A percentile compares a stretch with the other conserved stretches of the same genome.
These are phyloP conservation scores for Candida argentea DNA, from an alignment of 805 yeast genomes.

Conservation along the genomic window DNA sequence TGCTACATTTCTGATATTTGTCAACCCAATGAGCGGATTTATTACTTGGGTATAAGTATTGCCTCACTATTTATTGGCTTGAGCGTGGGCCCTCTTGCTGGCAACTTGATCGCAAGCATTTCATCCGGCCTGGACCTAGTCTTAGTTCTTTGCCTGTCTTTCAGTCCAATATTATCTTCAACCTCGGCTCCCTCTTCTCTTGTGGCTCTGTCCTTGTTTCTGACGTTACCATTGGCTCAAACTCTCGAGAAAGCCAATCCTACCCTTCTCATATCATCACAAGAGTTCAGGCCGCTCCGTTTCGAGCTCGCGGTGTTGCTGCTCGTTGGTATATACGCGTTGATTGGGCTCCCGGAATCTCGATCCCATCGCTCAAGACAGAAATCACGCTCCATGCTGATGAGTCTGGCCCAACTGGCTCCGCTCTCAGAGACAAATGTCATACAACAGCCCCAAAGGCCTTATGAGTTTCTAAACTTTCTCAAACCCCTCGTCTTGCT, in stretches of 20 bases:
- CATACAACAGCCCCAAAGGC: neutral
- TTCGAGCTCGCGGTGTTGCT: constrained; percentile 25
- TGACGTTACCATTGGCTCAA: neutral
- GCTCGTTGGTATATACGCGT: constrained; percentile 15
- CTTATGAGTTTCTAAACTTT: constrained; percentile 10
- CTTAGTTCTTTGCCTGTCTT: constrained; percentile 1
- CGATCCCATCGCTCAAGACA: constrained; percentile 44
- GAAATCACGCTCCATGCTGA: constrained; percentile 37
- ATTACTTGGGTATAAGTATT: constrained; percentile 46
- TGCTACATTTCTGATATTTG: constrained; percentile 71
- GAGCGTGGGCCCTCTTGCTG: constrained; percentile 55
- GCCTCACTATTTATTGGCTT: constrained; percentile 53
- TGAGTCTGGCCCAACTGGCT: constrained; percentile 6
- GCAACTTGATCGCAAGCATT: constrained; percentile 35
- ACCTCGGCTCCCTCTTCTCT: neutral
- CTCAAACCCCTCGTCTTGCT: constrained; percentile 43
- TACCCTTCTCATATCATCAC: constrained; percentile 6
- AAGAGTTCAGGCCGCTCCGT: constrained; percentile 24
- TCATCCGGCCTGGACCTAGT: constrained; percentile 2
- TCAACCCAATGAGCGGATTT: constrained; percentile 47
- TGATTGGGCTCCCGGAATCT: constrained; percentile 48
- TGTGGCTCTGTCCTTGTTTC: too few species aligned
- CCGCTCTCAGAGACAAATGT: neutral
- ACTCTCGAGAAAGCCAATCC: neutral
- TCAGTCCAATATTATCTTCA: too few species aligned